Base-by-base conservation (phyloP, 208 protist genomes). In the Trypanosoma vivax region DNA sequence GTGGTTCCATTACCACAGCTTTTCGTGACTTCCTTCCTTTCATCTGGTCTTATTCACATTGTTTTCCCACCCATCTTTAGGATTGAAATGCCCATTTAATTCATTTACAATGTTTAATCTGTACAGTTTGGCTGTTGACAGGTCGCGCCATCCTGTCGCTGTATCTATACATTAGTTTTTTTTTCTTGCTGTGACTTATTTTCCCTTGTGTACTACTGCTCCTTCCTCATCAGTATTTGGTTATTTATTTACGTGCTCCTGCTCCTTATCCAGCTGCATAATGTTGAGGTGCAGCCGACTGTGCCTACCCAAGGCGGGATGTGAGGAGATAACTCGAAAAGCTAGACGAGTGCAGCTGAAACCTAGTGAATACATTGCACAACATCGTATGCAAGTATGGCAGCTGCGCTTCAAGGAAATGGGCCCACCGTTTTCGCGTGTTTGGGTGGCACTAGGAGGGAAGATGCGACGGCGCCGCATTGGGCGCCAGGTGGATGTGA, bases 391-490 rank as follows among this genome's bases (percentile, higher is more conserved):
- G 79, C 82, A 93, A 48, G 69, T 77, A 40, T 93, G 83, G 82
- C 81, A 90, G 62, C 43, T 90, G 68, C 79, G 86, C 30, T 93
- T 93, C 66, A 93, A 93, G 43, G 86, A 93, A 45, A 93, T 93
- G 86, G 86, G 86, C 3, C 81, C 86, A 2, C 47, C 73, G 1
- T 88, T 82, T 55, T 93, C 86, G 7, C 49, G 76, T 3, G 86
- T 93, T 49, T 93, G 86, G 83, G 86, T 93, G 10, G 86, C 86
- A 18, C 79, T 93, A 5, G 86, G 86, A 19, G 86, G 86, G 1
- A 93, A 93, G 60, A 93, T 93, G 86, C 79, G 86, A 24, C 86
- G 82, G n/a, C 79, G 86, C 3, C 86, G 86, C 38, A 84, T 93
- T 63, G 86, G 86, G 0, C 76, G 83, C 13, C 82, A 93, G 49